phyloP scores from a whole-genome alignment of 495 filamentous ascomycete species.

The Penicillium verhagenii region DNA sequence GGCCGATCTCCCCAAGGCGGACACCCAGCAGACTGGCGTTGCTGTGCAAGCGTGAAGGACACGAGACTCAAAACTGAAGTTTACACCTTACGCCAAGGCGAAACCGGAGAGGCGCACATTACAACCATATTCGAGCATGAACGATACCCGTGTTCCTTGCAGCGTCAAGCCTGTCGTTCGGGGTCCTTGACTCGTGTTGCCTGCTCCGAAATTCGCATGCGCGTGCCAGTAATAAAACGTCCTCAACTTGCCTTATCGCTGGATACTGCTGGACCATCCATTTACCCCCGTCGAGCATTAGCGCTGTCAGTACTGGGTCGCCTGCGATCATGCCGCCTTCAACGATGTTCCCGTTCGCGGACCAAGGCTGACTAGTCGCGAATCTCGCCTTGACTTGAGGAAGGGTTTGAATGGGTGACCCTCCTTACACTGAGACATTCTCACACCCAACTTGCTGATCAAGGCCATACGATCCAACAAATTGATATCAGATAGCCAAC shows the following conservation, averaged over 20 bases:
- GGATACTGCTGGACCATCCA: background rate
- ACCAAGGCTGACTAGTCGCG: too few species aligned
- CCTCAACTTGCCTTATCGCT: background rate
- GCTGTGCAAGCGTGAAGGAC: conserved; percentile 38
- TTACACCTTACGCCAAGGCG: background rate
- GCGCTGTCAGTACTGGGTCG: background rate
- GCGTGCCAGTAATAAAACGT: too few species aligned
- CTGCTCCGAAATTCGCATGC: too few species aligned
- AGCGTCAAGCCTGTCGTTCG: background rate
- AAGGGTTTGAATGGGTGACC: background rate
- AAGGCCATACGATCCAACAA: background rate
- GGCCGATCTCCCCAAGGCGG: conserved; percentile 46
- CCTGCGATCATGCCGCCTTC: background rate
- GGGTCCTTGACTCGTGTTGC: background rate
- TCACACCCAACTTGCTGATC: background rate
- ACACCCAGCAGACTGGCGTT: conserved; percentile 34
- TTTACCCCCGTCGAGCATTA: background rate
- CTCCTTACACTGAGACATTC: background rate
- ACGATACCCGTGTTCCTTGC: background rate
- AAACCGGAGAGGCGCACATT: background rate
- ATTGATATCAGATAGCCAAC: background rate
- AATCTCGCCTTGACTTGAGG: too few species aligned
- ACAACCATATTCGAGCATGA: background rate
- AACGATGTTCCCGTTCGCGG: background rate
- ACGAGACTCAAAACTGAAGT: background rate